Percentiles rank a stretch among this genome's conserved stretches.
These are phyloP conservation scores for Cryoendolithus antarcticus DNA, from an alignment of 2,329 filamentous ascomycete genomes.

Conservation along the genomic window DNA sequence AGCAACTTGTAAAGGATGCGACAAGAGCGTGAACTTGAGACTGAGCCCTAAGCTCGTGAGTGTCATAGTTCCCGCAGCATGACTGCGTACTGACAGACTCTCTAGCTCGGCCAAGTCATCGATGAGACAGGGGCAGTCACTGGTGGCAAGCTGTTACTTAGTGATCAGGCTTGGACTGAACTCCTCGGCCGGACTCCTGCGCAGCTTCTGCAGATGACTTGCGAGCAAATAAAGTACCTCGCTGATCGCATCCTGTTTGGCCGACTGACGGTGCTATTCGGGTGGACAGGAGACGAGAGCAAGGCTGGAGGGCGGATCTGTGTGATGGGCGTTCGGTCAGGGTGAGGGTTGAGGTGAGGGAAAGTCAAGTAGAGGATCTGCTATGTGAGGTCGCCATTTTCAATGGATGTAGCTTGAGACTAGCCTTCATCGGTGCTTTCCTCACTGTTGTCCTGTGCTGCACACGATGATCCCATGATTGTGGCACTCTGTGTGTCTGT, in stretches of 20 bases:
- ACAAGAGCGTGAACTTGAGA: slow-evolving; percentile 23
- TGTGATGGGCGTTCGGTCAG: slow-evolving; percentile 25
- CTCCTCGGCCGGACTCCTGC: slow-evolving; percentile 34
- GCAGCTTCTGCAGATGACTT: slow-evolving; percentile 29
- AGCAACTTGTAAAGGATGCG: slow-evolving; percentile 30
- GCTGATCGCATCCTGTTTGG: slow-evolving; percentile 42
- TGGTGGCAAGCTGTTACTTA: slow-evolving; percentile 42
- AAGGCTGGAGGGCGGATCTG: slow-evolving; percentile 21
- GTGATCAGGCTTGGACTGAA: slow-evolving; percentile 40
- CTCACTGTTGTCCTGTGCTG: no score
- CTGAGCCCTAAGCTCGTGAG: slow-evolving; percentile 32
- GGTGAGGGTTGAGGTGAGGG: slow-evolving; percentile 1
- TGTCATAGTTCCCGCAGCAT: background rate
- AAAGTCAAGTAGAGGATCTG: background rate
- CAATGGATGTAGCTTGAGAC: background rate
- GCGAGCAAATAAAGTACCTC: slow-evolving; percentile 34
- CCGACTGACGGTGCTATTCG: slow-evolving; percentile 44
- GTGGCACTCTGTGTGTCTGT: no score
- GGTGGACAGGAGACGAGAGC: slow-evolving; percentile 31
- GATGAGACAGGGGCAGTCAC: slow-evolving; percentile 46
- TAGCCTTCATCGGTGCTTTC: background rate
- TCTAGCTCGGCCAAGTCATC: slow-evolving; percentile 29
- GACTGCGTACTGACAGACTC: background rate
- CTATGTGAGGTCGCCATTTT: background rate
- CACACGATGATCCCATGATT: no score